A percentile compares a stretch with the other conserved stretches of the same genome.
phyloP scores from a whole-genome alignment of 208 protist species.

The Herpetomonas samuelpessoai region DNA sequence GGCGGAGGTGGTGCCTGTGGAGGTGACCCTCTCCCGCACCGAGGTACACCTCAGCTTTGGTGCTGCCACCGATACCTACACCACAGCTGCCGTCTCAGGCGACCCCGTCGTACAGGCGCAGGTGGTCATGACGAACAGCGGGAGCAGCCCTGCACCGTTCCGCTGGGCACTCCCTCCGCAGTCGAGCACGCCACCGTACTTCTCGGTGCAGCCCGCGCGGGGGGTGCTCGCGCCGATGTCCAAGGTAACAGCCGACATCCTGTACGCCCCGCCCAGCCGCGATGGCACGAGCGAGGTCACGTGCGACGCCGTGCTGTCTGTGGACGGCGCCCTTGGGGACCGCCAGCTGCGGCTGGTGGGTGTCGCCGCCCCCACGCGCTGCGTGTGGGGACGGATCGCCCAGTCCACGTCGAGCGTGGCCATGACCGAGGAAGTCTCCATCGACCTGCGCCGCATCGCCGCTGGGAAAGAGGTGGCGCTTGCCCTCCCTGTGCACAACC shows the following conservation, averaged over 20 bases:
- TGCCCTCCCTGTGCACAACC: slow-evolving; percentile 55
- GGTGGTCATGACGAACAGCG: slow-evolving; percentile 76
- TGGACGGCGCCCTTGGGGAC: slow-evolving; percentile 66
- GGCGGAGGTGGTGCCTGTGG: slow-evolving; percentile 90
- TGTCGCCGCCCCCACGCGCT: slow-evolving; percentile 55
- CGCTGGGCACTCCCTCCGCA: slow-evolving; percentile 55
- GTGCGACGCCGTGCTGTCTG: slow-evolving; percentile 49
- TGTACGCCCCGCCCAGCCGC: slow-evolving; percentile 64
- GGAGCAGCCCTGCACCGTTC: slow-evolving; percentile 80
- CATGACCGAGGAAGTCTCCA: slow-evolving; percentile 23
- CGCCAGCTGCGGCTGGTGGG: slow-evolving; percentile 66
- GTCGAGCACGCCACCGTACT: slow-evolving; percentile 24
- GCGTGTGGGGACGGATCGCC: slow-evolving; percentile 37
- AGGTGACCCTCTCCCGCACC: slow-evolving; percentile 81
- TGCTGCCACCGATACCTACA: slow-evolving; percentile 42
- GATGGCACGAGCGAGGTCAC: slow-evolving; percentile 31
- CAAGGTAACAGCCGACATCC: slow-evolving; percentile 50
- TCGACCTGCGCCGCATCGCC: slow-evolving; percentile 75
- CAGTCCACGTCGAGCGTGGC: slow-evolving; percentile 2
- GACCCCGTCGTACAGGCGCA: slow-evolving; percentile 63
- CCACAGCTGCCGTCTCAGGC: neutral
- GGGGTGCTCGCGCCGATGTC: slow-evolving; percentile 69
- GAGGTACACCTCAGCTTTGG: slow-evolving; percentile 82
- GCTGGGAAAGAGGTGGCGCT: slow-evolving; percentile 49
- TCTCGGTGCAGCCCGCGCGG: slow-evolving; percentile 54